A percentile compares a stretch with the other conserved stretches of the same genome.
Conservation (phyloP, 2,329 filamentous ascomycete genomes). For the Teratosphaeria zuluensis region DNA sequence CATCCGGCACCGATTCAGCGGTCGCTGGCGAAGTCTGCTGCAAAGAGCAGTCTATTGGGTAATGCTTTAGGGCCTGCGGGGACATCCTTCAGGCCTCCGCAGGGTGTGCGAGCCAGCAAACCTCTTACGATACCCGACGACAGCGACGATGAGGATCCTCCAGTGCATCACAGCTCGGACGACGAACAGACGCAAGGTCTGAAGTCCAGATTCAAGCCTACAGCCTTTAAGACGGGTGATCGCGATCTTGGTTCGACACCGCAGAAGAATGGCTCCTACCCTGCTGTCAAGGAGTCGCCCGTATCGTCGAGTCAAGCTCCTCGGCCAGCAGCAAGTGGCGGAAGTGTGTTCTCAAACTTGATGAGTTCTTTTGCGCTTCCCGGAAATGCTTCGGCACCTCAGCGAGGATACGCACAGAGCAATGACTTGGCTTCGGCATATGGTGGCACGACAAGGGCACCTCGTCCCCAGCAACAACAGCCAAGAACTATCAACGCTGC, state of each 20-base stretch:
- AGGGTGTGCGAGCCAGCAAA: conserved; percentile 12
- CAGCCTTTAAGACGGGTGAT: conserved; percentile 42
- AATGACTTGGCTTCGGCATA: conserved; percentile 38
- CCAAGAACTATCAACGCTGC: not conserved
- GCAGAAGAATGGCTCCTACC: conserved; percentile 8
- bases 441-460: conserved; percentile 16
- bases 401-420: not conserved
- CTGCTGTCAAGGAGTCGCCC: conserved; percentile 21
- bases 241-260: conserved; percentile 24
- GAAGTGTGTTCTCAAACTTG: conserved; percentile 13
- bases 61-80: conserved; percentile 66
- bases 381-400: not conserved
- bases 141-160: conserved; percentile 47
- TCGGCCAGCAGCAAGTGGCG: conserved; percentile 3
- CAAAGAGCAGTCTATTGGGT: conserved; percentile 37
- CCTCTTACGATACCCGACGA: conserved; percentile 13
- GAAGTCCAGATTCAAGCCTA: conserved; percentile 51
- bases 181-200: conserved; percentile 27
- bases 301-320: conserved; percentile 3
- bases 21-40: conserved; percentile 18
- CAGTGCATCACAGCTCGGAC: conserved; percentile 19
- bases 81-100: conserved; percentile 52
- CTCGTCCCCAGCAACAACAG: conserved; percentile 8
- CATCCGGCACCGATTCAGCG: conserved; percentile 13
- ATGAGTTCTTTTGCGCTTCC: conserved; percentile 18